Evolutionary conservation across 2,329 filamentous ascomycete genomes (phyloP), one percentile per base, ranked within the genome.

Genomic region (Diaporthe velutina): DNA sequence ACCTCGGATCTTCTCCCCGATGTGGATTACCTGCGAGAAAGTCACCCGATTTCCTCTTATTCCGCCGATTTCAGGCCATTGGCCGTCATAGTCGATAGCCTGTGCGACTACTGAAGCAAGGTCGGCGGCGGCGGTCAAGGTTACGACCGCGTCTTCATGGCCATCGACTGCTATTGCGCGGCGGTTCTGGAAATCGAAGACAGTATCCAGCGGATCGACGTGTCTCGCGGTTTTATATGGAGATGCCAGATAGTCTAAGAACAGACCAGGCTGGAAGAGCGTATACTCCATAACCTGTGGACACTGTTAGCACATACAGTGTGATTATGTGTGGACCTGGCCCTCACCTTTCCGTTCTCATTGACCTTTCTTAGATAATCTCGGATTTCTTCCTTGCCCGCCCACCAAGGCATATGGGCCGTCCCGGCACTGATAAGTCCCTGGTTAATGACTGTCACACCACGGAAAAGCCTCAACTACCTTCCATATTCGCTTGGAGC

Each of bases 401-500:
- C 78, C 79, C 88, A 92, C 82, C 85, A 88, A 1, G 85, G 80
- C 74, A 90, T 83, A 19, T 85, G 73, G 2, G 82, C 79, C 19
- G 82, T 74, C 5, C 77, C 78, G 1, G 80, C 77, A 40, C 83
- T 85, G 4, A 25, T 57, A 70, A 52, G 30, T 5, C 7, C n/a
- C 17, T 33, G 9, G 61, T 73, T 25, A 73, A 25, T n/a, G 9
- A 40, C 30, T 19, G 22, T n/a, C 35, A 3, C 13, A 5, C 25
- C 10, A 15, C 19, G 4, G 10, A 4, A 10, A 1, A 17, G 4
- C 7, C 19, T 40, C 8, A 9, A 25, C 80, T 74, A 88, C 86
- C 81, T 82, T 30, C 79, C 82, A 76, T 88, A 93, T 77, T 94
- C 92, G 48, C 89, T 90, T 2, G 91, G 90, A 1, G 92, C 86